These are phyloP conservation scores for Gomphus bonarii DNA, from an alignment of 1,284 basidiomycete genomes.

Conservation along the genomic window DNA sequence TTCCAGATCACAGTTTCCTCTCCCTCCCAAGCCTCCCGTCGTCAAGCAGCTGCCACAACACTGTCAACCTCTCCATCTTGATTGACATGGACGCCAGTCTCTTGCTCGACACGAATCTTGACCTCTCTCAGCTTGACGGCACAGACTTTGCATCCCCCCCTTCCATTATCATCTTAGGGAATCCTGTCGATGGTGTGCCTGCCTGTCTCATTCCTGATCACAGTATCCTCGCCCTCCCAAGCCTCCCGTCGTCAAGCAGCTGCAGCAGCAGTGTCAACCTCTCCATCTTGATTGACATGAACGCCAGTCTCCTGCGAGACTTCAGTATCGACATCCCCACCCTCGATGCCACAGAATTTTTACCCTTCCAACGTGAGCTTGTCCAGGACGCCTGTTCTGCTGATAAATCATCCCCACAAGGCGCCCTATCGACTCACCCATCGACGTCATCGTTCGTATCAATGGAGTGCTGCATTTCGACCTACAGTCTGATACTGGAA, in stretches of 20 bases:
- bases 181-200: background rate
- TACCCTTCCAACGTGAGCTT: background rate
- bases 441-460: background rate
- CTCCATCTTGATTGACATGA: background rate
- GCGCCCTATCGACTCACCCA: background rate
- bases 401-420: background rate
- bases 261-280: background rate
- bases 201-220: background rate
- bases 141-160: background rate
- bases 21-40: background rate
- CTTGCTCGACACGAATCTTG: background rate
- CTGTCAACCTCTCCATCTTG: background rate
- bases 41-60: background rate
- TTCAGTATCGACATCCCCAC: background rate
- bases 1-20: background rate
- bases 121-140: background rate
- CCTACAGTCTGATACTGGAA: background rate
- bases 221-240: background rate
- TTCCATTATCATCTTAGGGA: background rate
- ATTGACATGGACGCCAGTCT: background rate
- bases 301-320: background rate
- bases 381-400: background rate
- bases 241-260: background rate
- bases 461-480: background rate
- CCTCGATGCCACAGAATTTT: background rate